Percentiles rank a stretch among this genome's conserved stretches.
Evolutionary conservation across 78 protist species (phyloP).

Genomic region (Dictyostelium intermedium): DNA sequence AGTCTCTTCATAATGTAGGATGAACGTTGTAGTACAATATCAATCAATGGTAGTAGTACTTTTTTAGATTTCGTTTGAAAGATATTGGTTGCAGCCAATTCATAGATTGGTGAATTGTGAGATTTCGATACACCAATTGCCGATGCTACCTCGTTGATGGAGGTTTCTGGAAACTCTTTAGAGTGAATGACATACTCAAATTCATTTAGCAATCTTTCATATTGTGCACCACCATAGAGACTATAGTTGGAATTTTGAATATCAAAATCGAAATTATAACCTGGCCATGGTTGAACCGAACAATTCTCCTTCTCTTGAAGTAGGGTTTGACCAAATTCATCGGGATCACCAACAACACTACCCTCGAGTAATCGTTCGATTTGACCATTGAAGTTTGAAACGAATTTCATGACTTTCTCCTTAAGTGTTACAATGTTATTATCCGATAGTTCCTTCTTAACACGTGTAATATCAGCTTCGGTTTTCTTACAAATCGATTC

Average conservation of each 20-base stretch:
- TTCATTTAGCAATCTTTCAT: slow-evolving; percentile 82
- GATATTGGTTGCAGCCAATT: slow-evolving; percentile 80
- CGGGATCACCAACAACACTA: slow-evolving; percentile 82
- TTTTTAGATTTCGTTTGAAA: slow-evolving; percentile 80
- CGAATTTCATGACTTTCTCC: slow-evolving; percentile 40
- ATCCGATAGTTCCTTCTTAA: slow-evolving; percentile 66
- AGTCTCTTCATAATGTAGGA: slow-evolving; percentile 71
- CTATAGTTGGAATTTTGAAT: slow-evolving; percentile 66
- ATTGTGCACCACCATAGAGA: slow-evolving; percentile 88
- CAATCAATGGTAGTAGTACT: slow-evolving; percentile 70
- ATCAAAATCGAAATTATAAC: slow-evolving; percentile 60
- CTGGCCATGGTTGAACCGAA: slow-evolving; percentile 76
- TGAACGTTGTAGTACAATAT: slow-evolving; percentile 53
- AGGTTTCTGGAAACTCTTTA: slow-evolving; percentile 86
- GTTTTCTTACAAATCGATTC: slow-evolving; percentile 65
- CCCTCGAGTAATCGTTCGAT: slow-evolving; percentile 77
- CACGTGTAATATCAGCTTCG: slow-evolving; percentile 57
- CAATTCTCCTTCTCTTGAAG: slow-evolving; percentile 51
- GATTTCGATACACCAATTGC: slow-evolving; percentile 82
- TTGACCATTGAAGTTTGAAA: slow-evolving; percentile 51
- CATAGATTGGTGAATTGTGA: slow-evolving; percentile 84
- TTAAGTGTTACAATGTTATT: slow-evolving; percentile 27
- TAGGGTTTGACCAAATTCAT: slow-evolving; percentile 80
- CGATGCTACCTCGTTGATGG: slow-evolving; percentile 85
- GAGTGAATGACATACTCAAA: slow-evolving; percentile 86